Evolutionary conservation across 2,329 filamentous ascomycete species (phyloP), one percentile per base, ranked within the genome.

Genomic region (Bipolaris bicolor): DNA sequence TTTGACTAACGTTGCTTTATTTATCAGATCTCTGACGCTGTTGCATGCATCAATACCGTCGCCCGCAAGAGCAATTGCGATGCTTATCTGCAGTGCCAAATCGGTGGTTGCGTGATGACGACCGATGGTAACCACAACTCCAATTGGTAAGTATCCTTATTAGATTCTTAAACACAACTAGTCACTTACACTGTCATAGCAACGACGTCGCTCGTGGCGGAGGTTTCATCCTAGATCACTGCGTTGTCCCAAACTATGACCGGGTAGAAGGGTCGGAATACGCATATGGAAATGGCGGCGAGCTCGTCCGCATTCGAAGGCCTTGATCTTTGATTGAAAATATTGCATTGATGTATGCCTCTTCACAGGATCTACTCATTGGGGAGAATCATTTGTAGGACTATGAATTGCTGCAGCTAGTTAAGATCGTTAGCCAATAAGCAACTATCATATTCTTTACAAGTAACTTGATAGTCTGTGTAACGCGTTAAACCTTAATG

Each of bases 201-300:
- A 60, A 60, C 44, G 57, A 60, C 34, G 52, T 60, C n/a, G 57
- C 57, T 18, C 57, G 57, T 47, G 57, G 56, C 36, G 57, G 44
- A 39, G 57, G 57, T n/a, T 56, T 49, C n/a, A 60, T 56, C 39
- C n/a, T 60, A 48, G 57, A 60, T 57, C 49, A 24, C 34, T 61
- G 58, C 55, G 50, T 55, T 61, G 47, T 47, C 52, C 16, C 50
- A 46, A 55, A 55, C 51, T 55, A 44, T 47, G 22, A 58, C 26
- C 29, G 45, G 47, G 55, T 61, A 33, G 10, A 61, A 55, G 58
- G 58, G 16, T 61, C 58, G 47, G 58, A 58, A 45, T 61, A 36
- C 37, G 58, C 58, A 50, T 55, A 61, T 49, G 58, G 58, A 55
- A 61, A 61, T 52, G 51, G 55, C 51, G 33, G 26, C 4, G 50